phyloP scores from a whole-genome alignment of 352 stramenopile species.

The Globisporangium iwayamae region DNA sequence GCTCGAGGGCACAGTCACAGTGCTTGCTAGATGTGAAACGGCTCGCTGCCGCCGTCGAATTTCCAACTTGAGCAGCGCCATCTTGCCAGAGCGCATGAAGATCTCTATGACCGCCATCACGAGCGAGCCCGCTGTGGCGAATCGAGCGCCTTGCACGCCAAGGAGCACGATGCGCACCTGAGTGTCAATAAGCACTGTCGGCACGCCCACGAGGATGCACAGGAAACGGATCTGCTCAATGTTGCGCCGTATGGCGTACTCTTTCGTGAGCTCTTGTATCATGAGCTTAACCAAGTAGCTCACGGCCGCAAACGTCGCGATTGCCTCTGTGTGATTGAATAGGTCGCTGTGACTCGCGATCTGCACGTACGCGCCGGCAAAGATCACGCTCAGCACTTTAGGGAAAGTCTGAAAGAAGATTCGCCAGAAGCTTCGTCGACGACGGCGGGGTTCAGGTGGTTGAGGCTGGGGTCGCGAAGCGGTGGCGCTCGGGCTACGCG shows the following conservation, averaged over 20 bases:
- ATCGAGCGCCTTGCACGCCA: neutral
- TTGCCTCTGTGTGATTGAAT: neutral
- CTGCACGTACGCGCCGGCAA: constrained; percentile 4
- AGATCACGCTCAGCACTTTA: neutral
- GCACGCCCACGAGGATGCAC: constrained; percentile 11
- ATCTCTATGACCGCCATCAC: constrained; percentile 6
- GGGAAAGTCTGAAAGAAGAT: neutral
- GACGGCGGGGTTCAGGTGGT: neutral
- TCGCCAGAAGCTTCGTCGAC: neutral
- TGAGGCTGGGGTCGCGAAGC: no score
- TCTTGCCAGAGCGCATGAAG: neutral
- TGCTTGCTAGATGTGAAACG: neutral
- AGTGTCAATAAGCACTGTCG: constrained; percentile 22
- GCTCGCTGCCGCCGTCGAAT: constrained; percentile 1
- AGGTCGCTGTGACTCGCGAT: neutral
- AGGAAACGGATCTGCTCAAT: constrained; percentile 10
- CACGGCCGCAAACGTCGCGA: constrained; percentile 7
- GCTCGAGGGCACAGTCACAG: neutral
- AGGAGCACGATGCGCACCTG: constrained; percentile 22
- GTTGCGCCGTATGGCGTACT: neutral
- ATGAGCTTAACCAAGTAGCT: constrained; percentile 10
- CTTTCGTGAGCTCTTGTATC: constrained; percentile 10
- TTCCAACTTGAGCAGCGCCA: neutral
- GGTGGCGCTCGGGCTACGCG: no score
- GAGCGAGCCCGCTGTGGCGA: neutral